These are phyloP conservation scores for Talaromyces amestolkiae DNA, from an alignment of 2,329 filamentous ascomycete species.

Conservation along the genomic window DNA sequence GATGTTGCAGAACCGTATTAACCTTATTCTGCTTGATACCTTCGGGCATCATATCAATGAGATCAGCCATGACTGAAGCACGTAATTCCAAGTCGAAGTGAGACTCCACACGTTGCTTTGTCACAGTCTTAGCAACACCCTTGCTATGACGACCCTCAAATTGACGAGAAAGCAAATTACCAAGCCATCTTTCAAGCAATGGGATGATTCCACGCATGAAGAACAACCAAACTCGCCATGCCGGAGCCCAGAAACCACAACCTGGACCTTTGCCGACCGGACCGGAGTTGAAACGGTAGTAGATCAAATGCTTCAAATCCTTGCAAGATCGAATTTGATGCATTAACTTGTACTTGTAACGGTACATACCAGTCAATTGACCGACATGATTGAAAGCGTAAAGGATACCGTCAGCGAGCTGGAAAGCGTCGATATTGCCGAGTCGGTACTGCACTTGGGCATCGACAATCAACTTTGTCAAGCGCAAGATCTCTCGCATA, in stretches of 20 bases:
- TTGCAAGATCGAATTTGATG: constrained; percentile 99
- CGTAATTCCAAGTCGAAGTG: constrained; percentile 97
- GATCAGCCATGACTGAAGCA: constrained; percentile 96
- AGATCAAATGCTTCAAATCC: constrained; percentile 97
- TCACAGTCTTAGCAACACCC: constrained; percentile 97
- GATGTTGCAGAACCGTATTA: constrained; percentile 93
- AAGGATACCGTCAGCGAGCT: constrained; percentile 96
- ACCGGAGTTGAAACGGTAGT: constrained; percentile 97
- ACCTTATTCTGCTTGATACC: constrained; percentile 99
- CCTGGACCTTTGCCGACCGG: constrained; percentile 96
- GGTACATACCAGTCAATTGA: constrained; percentile 98
- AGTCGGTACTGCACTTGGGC: constrained; percentile 96
- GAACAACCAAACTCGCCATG: constrained; percentile 98
- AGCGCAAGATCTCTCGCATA: constrained; percentile 93
- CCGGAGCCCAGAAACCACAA: constrained; percentile 98
- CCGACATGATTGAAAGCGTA: constrained; percentile 99
- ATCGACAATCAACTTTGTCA: constrained; percentile 97
- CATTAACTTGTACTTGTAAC: constrained; percentile 99
- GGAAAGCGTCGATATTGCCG: constrained; percentile 98
- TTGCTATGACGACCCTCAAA: constrained; percentile 99
- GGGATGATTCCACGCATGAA: constrained; percentile 99
- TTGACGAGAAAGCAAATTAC: constrained; percentile 92
- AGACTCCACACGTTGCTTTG: constrained; percentile 97
- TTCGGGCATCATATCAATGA: constrained; percentile 99
- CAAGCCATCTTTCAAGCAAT: constrained; percentile 92